These are phyloP conservation scores for Trichosporon sp. DNA, from an alignment of 1,284 basidiomycete species.

Conservation along the genomic window DNA sequence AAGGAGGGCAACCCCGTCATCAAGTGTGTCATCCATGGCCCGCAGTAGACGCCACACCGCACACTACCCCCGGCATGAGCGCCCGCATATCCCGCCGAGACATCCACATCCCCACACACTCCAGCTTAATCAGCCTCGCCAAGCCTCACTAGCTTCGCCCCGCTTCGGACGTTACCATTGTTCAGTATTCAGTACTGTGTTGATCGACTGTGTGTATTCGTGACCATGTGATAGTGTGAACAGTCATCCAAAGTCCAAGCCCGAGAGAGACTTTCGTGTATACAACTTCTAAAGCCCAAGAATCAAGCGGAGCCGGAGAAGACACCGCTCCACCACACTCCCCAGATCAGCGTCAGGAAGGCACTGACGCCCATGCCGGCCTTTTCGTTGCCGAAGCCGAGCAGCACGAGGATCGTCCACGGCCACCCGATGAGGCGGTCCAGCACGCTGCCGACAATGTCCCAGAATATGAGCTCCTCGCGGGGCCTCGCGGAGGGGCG, in stretches of 20 bases:
- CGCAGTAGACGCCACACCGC: slow-evolving; percentile 36
- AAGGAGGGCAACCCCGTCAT: slow-evolving; percentile 60
- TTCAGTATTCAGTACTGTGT: neutral
- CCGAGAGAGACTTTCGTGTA: neutral
- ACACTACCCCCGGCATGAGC: neutral
- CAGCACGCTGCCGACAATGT: slow-evolving; percentile 39
- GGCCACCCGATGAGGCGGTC: slow-evolving; percentile 50
- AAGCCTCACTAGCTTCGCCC: neutral
- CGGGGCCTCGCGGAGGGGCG: slow-evolving; percentile 28
- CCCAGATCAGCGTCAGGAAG: slow-evolving; percentile 52
- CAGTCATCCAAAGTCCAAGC: neutral
- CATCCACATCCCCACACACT: neutral
- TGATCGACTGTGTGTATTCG: neutral
- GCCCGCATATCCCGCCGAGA: neutral
- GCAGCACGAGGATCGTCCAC: slow-evolving; percentile 47
- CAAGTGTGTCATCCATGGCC: slow-evolving; percentile 56
- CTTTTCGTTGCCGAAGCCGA: slow-evolving; percentile 48
- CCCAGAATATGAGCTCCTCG: slow-evolving; percentile 40
- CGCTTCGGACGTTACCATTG: slow-evolving; percentile 9
- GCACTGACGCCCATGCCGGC: slow-evolving; percentile 50
- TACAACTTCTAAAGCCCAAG: neutral
- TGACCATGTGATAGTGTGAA: slow-evolving; percentile 2
- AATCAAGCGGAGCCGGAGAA: slow-evolving; percentile 6
- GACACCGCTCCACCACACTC: slow-evolving; percentile 50
- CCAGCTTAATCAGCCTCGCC: too few relatives aligned